Conservation (phyloP, 2,329 filamentous ascomycete species). For the Alternaria angustiovoidea region DNA sequence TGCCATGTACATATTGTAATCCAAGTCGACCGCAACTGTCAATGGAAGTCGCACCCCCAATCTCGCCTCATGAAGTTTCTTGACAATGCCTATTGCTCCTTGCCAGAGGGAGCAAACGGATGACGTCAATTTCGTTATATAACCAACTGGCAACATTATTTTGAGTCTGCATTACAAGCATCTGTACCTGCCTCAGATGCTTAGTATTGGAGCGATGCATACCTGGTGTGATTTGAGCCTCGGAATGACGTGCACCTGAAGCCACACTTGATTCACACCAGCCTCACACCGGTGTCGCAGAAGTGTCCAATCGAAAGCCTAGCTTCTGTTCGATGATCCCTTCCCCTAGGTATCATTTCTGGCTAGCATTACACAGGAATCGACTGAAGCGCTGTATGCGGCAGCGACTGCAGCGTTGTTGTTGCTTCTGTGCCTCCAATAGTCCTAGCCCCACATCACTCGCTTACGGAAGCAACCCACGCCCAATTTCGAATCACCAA, state of each 20-base stretch:
- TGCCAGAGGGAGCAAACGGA: no score
- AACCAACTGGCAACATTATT: no score
- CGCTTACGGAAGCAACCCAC: conserved; percentile 25
- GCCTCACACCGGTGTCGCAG: not conserved
- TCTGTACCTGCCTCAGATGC: not conserved
- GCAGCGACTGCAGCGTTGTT: conserved; percentile 18
- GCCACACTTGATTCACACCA: not conserved
- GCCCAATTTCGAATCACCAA: conserved; percentile 25
- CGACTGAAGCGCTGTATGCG: conserved; percentile 14
- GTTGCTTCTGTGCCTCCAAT: conserved; percentile 22
- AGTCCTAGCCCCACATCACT: conserved; percentile 20
- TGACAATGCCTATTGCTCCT: no score
- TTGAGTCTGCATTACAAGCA: not conserved
- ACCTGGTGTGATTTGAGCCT: conserved; percentile 12
- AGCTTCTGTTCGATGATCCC: not conserved
- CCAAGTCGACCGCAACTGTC: conserved; percentile 19
- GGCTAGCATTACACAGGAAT: conserved; percentile 3
- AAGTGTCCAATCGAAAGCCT: not conserved
- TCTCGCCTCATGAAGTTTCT: no score
- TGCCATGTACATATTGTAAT: conserved; percentile 37
- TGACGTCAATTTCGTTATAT: no score
- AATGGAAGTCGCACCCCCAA: conserved; percentile 16
- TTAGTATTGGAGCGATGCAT: not conserved
- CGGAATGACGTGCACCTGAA: conserved; percentile 29
- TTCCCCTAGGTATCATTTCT: not conserved